Evolutionary conservation across 2,329 filamentous ascomycete genomes (phyloP).

Genomic region (Claviceps cyperi): DNA sequence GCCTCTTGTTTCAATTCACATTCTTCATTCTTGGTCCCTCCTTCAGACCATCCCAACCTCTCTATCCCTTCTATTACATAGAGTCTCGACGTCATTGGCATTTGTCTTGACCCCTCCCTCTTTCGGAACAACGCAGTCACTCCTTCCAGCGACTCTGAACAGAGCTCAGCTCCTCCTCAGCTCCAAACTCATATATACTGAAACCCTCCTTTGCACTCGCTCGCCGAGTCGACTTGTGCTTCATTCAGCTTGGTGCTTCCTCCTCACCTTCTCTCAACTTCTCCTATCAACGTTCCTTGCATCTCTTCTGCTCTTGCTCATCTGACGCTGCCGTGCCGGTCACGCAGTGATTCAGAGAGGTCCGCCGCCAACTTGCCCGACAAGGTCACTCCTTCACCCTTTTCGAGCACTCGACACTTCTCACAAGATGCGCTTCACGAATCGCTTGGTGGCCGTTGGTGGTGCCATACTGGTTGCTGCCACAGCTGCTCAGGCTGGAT

Average conservation of each 20-base stretch:
- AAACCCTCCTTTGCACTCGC: not conserved
- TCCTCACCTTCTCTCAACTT: not conserved
- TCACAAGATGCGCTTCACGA: constrained; percentile 10
- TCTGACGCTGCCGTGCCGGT: constrained; percentile 9
- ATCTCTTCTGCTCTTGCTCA: not conserved
- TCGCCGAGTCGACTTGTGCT: not conserved
- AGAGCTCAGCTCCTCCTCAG: not conserved
- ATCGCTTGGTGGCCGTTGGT: constrained; percentile 11
- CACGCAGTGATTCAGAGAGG: constrained; percentile 5
- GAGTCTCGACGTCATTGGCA: constrained; percentile 8
- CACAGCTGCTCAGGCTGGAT: constrained; percentile 18
- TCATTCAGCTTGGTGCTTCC: not conserved
- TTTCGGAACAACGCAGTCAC: not conserved
- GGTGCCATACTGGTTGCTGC: constrained; percentile 17
- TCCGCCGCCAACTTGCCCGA: not conserved
- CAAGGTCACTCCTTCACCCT: not conserved
- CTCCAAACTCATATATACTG: not conserved
- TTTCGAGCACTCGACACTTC: not conserved
- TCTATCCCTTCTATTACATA: constrained; percentile 6
- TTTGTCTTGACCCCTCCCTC: not conserved
- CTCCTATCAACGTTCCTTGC: not conserved
- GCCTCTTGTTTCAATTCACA: not conserved
- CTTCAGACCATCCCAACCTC: not conserved
- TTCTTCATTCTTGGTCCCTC: constrained; percentile 1
- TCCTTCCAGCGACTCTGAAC: not conserved